Evolutionary conservation across 495 filamentous ascomycete species (phyloP), one percentile per base, ranked within the genome.

Genomic region (Collariella sp.): DNA sequence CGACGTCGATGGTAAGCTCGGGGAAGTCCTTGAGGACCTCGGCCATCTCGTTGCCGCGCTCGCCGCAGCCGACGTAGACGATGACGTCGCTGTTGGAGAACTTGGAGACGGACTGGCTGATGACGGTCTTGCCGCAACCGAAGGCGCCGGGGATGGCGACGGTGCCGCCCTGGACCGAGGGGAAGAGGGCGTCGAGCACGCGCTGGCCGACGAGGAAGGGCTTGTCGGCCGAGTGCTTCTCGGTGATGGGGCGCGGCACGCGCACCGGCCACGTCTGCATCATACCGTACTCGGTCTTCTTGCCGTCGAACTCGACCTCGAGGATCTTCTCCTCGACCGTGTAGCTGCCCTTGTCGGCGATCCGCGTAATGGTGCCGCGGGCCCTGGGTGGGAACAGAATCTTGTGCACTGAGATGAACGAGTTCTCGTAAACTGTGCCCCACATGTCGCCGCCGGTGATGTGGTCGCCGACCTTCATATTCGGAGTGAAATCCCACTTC

Each of bases 11-110:
- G 23, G 84, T 84, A 54, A 98, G 86, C 79, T 95, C 88, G 38
- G 93, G 93, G 81, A 99, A 99, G 71, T 99, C 93, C 88, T 95
- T 96, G 79, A 99, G 81, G 57, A 99, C 93, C 79, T 99, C 93
- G 58, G 93, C 93, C 93, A 99, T 99, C 72, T 97, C 93, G 67
- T 97, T 99, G 61, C 93, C 93, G 56, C 93, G 89, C 78, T 99
- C 93, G 63, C 93, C 93, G 57, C 94, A 55, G 42, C 93, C 93
- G 58, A 99, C 93, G 70, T 99, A 97, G 62, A 99, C 86, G 60
- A 99, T 97, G 66, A 96, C 89, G 71, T 99, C 94, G 68, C 86
- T 91, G 82, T 99, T 99, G 54, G 93, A 99, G 78, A 96, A 99
- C 71, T 99, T 99, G 67, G 93, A 97, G 55, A 99, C 85, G 55